These are phyloP conservation scores for Fragaria vesca DNA, from an alignment of 306 rosid species.

Conservation along the genomic window DNA sequence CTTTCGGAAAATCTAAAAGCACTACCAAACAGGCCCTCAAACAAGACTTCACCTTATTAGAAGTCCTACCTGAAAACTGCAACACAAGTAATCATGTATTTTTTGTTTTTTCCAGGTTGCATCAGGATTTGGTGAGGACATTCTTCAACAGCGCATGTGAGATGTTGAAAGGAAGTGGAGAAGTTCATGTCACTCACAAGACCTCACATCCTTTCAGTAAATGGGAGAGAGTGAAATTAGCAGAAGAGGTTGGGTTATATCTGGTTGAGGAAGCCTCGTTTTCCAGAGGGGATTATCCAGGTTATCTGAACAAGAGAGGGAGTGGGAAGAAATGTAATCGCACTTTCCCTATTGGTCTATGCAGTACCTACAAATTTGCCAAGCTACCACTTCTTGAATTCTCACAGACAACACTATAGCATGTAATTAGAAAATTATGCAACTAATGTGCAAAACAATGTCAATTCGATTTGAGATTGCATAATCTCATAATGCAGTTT, in stretches of 20 bases:
- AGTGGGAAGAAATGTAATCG: not conserved
- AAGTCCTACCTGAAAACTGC: not conserved
- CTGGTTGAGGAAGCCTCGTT: constrained; percentile 21
- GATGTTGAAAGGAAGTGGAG: constrained; percentile 22
- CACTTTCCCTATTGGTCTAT: constrained; percentile 26
- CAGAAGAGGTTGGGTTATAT: not conserved
- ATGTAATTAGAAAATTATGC: not conserved
- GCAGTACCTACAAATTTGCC: constrained; percentile 26
- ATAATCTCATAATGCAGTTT: not conserved
- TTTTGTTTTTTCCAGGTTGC: constrained; percentile 26
- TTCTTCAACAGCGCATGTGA: constrained; percentile 18
- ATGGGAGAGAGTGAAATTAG: constrained; percentile 33
- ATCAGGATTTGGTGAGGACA: constrained; percentile 27
- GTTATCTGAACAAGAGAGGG: constrained; percentile 36
- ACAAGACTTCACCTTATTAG: not conserved
- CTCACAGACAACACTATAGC: not conserved
- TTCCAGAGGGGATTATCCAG: not conserved
- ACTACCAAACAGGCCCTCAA: not conserved
- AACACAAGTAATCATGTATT: not conserved
- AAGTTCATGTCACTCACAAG: constrained; percentile 50
- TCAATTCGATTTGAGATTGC: not conserved
- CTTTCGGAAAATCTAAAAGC: not conserved
- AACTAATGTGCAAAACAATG: not conserved
- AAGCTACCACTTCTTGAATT: constrained; percentile 16
- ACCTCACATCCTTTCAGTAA: constrained; percentile 9